Conservation (phyloP, 1,284 basidiomycete genomes). For the Naganishia cerealis region DNA sequence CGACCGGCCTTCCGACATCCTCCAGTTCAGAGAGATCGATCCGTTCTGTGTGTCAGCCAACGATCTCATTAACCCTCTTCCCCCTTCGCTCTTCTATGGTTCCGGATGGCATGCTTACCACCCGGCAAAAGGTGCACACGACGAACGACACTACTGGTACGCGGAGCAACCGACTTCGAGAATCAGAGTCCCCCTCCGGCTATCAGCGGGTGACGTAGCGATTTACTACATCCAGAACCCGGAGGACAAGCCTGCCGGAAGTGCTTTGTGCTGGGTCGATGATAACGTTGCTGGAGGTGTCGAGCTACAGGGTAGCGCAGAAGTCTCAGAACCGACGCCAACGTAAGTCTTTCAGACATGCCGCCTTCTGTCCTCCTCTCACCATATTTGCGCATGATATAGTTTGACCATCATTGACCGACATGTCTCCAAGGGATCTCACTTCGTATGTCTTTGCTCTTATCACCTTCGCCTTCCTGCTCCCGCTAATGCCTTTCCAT, state of each 20-base stretch:
- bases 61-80: constrained; percentile 89
- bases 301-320: constrained; percentile 55
- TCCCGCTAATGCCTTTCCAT: constrained; percentile 47
- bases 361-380: not conserved
- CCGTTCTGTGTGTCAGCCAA: constrained; percentile 90
- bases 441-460: constrained; percentile 72
- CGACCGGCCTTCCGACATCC: constrained; percentile 64
- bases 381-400: constrained; percentile 10
- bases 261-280: constrained; percentile 59
- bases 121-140: constrained; percentile 59
- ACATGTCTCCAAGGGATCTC: constrained; percentile 70
- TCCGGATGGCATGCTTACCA: constrained; percentile 81
- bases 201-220: constrained; percentile 57
- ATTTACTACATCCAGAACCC: constrained; percentile 58
- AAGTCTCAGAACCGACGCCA: constrained; percentile 54
- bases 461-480: constrained; percentile 65
- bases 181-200: constrained; percentile 52
- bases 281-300: constrained; percentile 57
- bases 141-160: constrained; percentile 79
- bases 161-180: constrained; percentile 59
- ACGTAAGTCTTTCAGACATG: constrained; percentile 48
- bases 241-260: constrained; percentile 53
- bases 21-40: constrained; percentile 74
- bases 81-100: constrained; percentile 81
- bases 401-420: constrained; percentile 77